Percentiles rank a stretch among this genome's conserved stretches.
Conservation (phyloP, 371 early-diverging fungal species). For the Syncephalastrum monosporum region DNA sequence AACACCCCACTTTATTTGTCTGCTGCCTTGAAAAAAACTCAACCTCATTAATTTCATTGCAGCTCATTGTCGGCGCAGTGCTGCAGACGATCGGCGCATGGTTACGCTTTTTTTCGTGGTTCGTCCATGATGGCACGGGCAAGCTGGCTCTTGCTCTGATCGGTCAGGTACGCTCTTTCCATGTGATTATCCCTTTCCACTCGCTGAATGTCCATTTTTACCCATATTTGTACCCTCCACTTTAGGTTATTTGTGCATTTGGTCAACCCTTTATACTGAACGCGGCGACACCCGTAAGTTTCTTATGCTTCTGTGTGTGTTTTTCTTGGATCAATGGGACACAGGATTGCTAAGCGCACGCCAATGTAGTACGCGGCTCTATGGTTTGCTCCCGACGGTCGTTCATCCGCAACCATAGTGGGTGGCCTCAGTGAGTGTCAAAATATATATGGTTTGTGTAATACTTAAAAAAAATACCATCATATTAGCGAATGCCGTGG, state of each 20-base stretch:
- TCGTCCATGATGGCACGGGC: conserved; percentile 19
- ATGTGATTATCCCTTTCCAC: too few relatives aligned
- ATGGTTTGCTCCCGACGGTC: conserved; percentile 43
- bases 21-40: too few relatives aligned
- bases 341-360: too few relatives aligned
- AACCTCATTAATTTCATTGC: conserved; percentile 3
- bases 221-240: too few relatives aligned
- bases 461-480: neutral
- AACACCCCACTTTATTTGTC: neutral
- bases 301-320: neutral
- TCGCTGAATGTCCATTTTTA: too few relatives aligned
- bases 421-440: conserved; percentile 36
- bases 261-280: conserved; percentile 50
- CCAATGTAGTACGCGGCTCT: conserved; percentile 37
- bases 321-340: too few relatives aligned
- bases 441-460: neutral
- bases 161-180: conserved; percentile 33
- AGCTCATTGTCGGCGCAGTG: conserved; percentile 37
- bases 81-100: conserved; percentile 44
- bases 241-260: conserved; percentile 38
- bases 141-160: conserved; percentile 36
- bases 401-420: conserved; percentile 40
- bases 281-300: conserved; percentile 43
- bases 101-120: conserved; percentile 40
- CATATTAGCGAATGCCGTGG: conserved; percentile 41